Conservation (phyloP, 73 alveolate genomes). For the Paramecium tetraurelia region DNA sequence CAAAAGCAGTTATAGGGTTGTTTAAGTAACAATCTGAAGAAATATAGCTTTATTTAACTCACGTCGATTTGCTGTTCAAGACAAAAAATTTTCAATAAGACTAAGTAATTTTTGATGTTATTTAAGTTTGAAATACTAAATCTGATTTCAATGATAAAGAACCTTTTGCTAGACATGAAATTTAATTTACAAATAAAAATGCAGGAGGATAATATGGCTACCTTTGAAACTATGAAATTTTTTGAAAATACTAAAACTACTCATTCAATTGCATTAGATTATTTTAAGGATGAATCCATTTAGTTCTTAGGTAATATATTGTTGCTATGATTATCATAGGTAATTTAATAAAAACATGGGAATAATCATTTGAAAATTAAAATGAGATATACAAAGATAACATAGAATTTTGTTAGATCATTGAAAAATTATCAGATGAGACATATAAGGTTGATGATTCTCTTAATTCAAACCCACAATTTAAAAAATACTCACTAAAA, state of each 20-base stretch:
- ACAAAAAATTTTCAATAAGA: neutral
- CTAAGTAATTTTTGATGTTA: neutral
- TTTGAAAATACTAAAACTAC: neutral
- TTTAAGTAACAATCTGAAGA: constrained; percentile 27
- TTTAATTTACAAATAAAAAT: neutral
- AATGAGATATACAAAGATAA: neutral
- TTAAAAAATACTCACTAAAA: neutral
- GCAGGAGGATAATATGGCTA: neutral
- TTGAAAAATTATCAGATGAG: neutral
- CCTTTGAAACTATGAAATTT: neutral
- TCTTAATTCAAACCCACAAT: neutral
- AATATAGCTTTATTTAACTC: neutral
- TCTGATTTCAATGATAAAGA: neutral
- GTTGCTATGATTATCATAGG: neutral
- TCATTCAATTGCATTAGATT: neutral
- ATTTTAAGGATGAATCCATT: neutral
- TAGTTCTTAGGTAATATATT: neutral
- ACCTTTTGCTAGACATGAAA: neutral
- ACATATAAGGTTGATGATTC: neutral
- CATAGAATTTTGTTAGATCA: neutral
- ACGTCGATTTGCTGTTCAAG: neutral
- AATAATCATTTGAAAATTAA: neutral
- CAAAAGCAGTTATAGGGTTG: constrained; percentile 32
- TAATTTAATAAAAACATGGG: neutral
- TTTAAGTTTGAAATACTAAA: neutral